Conservation (phyloP, 495 filamentous ascomycete species). For the Podospora conica region DNA sequence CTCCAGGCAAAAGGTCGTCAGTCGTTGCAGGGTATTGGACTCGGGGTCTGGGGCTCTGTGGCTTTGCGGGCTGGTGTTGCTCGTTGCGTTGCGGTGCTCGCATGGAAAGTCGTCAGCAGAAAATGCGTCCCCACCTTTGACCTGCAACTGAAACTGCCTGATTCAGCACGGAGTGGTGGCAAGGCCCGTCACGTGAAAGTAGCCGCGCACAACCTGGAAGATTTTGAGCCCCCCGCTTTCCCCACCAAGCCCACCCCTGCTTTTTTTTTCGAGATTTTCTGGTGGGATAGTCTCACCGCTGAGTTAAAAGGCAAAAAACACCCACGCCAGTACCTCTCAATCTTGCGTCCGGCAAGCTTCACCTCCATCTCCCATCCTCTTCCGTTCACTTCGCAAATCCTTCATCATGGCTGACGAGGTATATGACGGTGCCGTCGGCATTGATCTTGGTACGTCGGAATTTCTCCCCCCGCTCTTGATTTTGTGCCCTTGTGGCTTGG, state of each 20-base stretch:
- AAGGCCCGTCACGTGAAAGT: background rate
- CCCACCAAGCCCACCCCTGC: background rate
- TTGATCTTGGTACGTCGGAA: conserved; percentile 81
- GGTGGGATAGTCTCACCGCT: background rate
- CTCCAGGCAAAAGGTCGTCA: conserved; percentile 23
- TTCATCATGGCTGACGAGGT: conserved; percentile 77
- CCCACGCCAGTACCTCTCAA: conserved; percentile 17
- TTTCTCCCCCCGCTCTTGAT: background rate
- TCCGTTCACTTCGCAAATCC: conserved; percentile 14
- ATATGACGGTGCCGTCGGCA: conserved; percentile 99
- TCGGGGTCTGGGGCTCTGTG: background rate
- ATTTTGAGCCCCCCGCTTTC: background rate
- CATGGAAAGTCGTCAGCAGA: background rate
- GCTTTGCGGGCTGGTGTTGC: conserved; percentile 4
- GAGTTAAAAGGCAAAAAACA: conserved; percentile 24
- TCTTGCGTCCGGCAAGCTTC: conserved; percentile 25
- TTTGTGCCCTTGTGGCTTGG: background rate
- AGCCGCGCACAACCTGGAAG: background rate
- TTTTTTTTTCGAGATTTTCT: background rate
- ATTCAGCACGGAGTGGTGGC: background rate
- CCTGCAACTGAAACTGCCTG: background rate
- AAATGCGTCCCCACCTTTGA: background rate
- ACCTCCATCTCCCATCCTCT: conserved; percentile 18
- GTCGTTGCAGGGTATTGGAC: background rate
- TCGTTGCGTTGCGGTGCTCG: background rate